Conservation (phyloP, 352 stramenopile genomes). For the Globisporangium camurandrum region DNA sequence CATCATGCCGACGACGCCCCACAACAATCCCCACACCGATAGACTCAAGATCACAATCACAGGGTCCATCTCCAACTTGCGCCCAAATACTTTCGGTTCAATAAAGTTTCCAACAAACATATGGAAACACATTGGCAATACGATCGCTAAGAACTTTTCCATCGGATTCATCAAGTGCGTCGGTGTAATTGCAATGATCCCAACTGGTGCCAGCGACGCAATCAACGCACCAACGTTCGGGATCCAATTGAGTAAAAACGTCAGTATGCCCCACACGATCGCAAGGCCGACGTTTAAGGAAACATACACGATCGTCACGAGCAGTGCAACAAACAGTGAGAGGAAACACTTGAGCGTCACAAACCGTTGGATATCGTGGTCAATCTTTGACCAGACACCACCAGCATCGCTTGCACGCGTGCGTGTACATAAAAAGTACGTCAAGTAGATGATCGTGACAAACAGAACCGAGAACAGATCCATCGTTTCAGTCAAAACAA, state of each 20-base stretch:
- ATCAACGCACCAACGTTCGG: slow-evolving; percentile 87
- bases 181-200: slow-evolving; percentile 84
- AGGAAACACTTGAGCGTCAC: slow-evolving; percentile 87
- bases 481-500: slow-evolving; percentile 85
- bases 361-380: slow-evolving; percentile 85
- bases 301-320: slow-evolving; percentile 88
- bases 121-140: slow-evolving; percentile 83
- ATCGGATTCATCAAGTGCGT: slow-evolving; percentile 82
- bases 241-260: slow-evolving; percentile 88
- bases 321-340: slow-evolving; percentile 78
- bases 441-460: slow-evolving; percentile 86
- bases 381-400: slow-evolving; percentile 85
- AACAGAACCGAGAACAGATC: slow-evolving; percentile 88
- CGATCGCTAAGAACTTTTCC: slow-evolving; percentile 84
- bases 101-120: slow-evolving; percentile 88
- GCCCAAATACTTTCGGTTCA: slow-evolving; percentile 83
- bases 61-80: slow-evolving; percentile 80
- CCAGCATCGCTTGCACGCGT: slow-evolving; percentile 78
- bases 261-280: slow-evolving; percentile 85
- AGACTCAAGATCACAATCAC: slow-evolving; percentile 84
- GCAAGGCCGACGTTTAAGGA: slow-evolving; percentile 82
- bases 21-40: slow-evolving; percentile 81
- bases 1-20: slow-evolving; percentile 87
- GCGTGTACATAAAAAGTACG: slow-evolving; percentile 83
- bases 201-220: slow-evolving; percentile 70